These are phyloP conservation scores for Pyrenochaeta sp. DNA, from an alignment of 2,329 filamentous ascomycete genomes.

Conservation along the genomic window DNA sequence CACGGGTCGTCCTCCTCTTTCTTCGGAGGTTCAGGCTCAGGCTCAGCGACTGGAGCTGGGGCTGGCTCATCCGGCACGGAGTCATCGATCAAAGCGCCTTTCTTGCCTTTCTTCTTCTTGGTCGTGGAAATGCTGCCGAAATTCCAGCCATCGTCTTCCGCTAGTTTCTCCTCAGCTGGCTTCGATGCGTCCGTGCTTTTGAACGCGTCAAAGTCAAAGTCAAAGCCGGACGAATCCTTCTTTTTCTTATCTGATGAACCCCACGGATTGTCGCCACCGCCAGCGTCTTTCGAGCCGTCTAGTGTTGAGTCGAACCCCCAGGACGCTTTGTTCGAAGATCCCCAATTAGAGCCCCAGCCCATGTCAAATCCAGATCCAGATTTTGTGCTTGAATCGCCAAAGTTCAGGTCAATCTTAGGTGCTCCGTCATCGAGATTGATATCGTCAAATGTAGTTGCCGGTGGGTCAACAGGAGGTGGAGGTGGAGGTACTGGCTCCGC, in stretches of 20 bases:
- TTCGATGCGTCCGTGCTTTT: constrained; percentile 20
- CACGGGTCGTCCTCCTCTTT: constrained; percentile 34
- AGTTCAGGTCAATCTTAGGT: constrained; percentile 58
- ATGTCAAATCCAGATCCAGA: constrained; percentile 32
- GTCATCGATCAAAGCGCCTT: constrained; percentile 42
- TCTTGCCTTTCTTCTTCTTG: constrained; percentile 54
- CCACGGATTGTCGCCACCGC: constrained; percentile 42
- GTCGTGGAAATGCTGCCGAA: constrained; percentile 44
- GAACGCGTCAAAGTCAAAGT: constrained; percentile 47
- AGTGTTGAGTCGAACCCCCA: constrained; percentile 35
- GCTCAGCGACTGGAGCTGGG: constrained; percentile 25
- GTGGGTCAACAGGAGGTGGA: constrained; percentile 39
- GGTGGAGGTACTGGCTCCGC: constrained; percentile 33
- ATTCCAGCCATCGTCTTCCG: constrained; percentile 42
- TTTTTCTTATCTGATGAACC: constrained; percentile 44
- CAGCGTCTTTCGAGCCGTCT: constrained; percentile 40
- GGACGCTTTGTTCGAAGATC: constrained; percentile 25
- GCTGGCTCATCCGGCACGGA: constrained; percentile 26
- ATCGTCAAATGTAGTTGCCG: constrained; percentile 55
- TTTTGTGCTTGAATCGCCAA: constrained; percentile 45
- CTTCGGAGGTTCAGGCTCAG: constrained; percentile 30
- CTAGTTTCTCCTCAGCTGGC: constrained; percentile 29
- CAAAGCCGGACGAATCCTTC: constrained; percentile 43
- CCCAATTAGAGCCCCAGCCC: constrained; percentile 39
- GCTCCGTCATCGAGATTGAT: constrained; percentile 55